Conservation (phyloP, 2,329 filamentous ascomycete species). For the Alternaria solani region DNA sequence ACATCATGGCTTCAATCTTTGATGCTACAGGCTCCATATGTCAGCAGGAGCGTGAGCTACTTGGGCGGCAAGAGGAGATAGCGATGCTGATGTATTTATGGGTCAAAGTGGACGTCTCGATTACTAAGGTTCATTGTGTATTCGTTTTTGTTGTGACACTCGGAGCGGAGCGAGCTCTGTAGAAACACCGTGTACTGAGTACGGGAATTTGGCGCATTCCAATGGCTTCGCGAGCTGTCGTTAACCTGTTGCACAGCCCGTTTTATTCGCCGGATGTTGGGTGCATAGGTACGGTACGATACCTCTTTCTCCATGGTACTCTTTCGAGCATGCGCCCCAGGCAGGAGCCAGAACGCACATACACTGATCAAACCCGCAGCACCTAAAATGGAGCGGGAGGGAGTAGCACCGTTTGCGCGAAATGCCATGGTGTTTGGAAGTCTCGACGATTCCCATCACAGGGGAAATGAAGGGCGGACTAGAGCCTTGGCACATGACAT, state of each 20-base stretch:
- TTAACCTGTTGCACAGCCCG: background rate
- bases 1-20: background rate
- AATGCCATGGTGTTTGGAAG: conserved; percentile 2
- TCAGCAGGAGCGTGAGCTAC: background rate
- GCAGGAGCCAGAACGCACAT: background rate
- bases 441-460: background rate
- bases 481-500: conserved; percentile 12
- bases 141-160: background rate
- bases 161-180: background rate
- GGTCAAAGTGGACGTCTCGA: background rate
- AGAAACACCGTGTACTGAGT: background rate
- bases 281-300: background rate
- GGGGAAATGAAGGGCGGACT: conserved; percentile 12
- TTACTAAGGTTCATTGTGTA: background rate
- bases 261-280: background rate
- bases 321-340: background rate
- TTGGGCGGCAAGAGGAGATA: background rate
- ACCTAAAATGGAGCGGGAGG: background rate
- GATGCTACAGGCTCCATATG: background rate
- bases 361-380: background rate
- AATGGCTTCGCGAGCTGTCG: background rate
- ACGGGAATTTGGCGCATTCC: background rate
- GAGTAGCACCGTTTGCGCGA: background rate
- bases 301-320: background rate
- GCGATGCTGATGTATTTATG: background rate